A percentile compares a stretch with the other conserved stretches of the same genome.
These are phyloP conservation scores for Inga oerstediana DNA, from an alignment of 306 rosid species.

Conservation along the genomic window DNA sequence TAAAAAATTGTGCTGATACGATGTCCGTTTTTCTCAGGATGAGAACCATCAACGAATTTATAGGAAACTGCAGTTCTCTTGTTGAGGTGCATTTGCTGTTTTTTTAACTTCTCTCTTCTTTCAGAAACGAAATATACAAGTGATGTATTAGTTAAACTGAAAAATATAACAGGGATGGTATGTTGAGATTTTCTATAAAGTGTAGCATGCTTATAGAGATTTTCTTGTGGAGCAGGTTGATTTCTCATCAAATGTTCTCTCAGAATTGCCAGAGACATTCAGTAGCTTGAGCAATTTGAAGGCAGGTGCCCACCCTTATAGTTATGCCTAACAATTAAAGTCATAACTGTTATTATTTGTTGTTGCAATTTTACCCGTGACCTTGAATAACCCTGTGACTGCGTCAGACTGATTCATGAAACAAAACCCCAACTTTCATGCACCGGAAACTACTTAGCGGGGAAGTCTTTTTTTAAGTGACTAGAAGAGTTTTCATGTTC, in stretches of 20 bases:
- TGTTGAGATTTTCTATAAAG: background rate
- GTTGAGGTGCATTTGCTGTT: constrained; percentile 59
- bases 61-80: constrained; percentile 81
- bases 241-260: constrained; percentile 77
- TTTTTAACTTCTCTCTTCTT: background rate
- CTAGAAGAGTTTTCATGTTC: background rate
- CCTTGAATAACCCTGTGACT: background rate
- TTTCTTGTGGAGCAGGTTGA: constrained; percentile 61
- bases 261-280: constrained; percentile 76
- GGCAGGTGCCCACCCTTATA: constrained; percentile 43
- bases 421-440: background rate
- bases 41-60: constrained; percentile 46
- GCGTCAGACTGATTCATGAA: background rate
- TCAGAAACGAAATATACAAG: background rate
- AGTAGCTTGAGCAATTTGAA: constrained; percentile 69
- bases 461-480: background rate
- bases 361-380: background rate
- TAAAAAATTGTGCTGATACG: background rate
- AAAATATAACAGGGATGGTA: constrained; percentile 14
- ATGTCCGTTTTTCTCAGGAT: constrained; percentile 58
- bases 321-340: background rate
- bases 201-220: constrained; percentile 18
- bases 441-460: background rate
- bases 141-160: constrained; percentile 17
- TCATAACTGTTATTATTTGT: background rate